A percentile compares a stretch with the other conserved stretches of the same genome.
phyloP scores from a whole-genome alignment of 805 yeast species.

The Wickerhamomyces bisporus region DNA sequence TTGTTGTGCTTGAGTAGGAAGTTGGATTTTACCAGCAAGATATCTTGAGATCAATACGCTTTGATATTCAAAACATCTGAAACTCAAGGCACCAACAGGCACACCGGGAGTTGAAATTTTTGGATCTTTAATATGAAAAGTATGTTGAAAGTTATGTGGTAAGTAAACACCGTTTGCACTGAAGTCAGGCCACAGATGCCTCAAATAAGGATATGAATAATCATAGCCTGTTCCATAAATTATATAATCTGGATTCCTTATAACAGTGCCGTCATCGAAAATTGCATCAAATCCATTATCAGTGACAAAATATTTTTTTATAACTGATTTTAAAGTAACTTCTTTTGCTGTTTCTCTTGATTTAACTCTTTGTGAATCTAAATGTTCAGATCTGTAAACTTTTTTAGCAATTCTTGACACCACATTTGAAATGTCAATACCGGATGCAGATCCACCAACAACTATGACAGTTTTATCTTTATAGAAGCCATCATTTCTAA shows the following conservation, averaged over 20 bases:
- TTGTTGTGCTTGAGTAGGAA: slow-evolving; percentile 39
- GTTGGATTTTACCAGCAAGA: slow-evolving; percentile 34
- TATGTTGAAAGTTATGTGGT: slow-evolving; percentile 28
- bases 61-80: slow-evolving; percentile 43
- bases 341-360: slow-evolving; percentile 30
- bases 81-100: slow-evolving; percentile 35
- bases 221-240: slow-evolving; percentile 37
- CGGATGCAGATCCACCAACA: slow-evolving; percentile 39
- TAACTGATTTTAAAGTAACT: slow-evolving; percentile 39
- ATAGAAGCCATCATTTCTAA: slow-evolving; percentile 34
- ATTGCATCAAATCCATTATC: slow-evolving; percentile 16
- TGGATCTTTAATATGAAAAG: slow-evolving; percentile 41
- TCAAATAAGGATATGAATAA: slow-evolving; percentile 29
- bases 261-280: slow-evolving; percentile 29
- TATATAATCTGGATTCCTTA: slow-evolving; percentile 28
- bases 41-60: slow-evolving; percentile 52
- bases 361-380: slow-evolving; percentile 3
- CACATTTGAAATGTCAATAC: slow-evolving; percentile 39
- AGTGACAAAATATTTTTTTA: slow-evolving; percentile 27
- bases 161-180: slow-evolving; percentile 33
- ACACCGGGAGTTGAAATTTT: slow-evolving; percentile 38
- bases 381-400: slow-evolving; percentile 46
- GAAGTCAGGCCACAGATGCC: slow-evolving; percentile 10
- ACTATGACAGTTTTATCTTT: slow-evolving; percentile 35
- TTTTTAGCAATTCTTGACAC: slow-evolving; percentile 25